These are phyloP conservation scores for Aspergillus bombycis DNA, from an alignment of 2,329 filamentous ascomycete genomes.

Conservation along the genomic window DNA sequence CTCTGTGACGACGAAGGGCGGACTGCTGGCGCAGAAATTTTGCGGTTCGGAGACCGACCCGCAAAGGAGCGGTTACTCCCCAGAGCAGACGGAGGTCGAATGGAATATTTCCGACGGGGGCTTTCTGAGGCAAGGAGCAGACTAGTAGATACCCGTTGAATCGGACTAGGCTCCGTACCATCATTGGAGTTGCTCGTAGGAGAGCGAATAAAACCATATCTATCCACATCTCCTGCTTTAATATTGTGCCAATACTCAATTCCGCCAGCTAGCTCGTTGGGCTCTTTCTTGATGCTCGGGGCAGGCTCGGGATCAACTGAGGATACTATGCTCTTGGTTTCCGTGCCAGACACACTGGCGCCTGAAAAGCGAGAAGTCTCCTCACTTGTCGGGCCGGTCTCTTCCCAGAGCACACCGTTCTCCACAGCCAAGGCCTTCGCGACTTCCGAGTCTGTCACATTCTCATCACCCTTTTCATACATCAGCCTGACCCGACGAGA, in stretches of 20 bases:
- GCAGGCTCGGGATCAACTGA: slow-evolving; percentile 34
- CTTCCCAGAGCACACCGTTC: slow-evolving; percentile 46
- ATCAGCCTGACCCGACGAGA: slow-evolving; percentile 66
- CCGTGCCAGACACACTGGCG: slow-evolving; percentile 30
- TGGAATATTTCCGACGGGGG: slow-evolving; percentile 56
- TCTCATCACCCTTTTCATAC: slow-evolving; percentile 65
- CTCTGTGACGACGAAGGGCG: slow-evolving; percentile 53
- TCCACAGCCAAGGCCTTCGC: slow-evolving; percentile 41
- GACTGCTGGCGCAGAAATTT: slow-evolving; percentile 47
- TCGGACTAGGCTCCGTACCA: slow-evolving; percentile 40
- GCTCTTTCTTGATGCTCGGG: slow-evolving; percentile 51
- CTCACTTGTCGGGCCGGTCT: slow-evolving; percentile 32
- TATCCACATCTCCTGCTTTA: slow-evolving; percentile 61
- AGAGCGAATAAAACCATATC: slow-evolving; percentile 65
- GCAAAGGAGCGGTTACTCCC: slow-evolving; percentile 49
- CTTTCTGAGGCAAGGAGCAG: slow-evolving; percentile 60
- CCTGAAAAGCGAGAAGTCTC: slow-evolving; percentile 32
- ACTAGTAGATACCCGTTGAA: slow-evolving; percentile 64
- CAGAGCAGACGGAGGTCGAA: slow-evolving; percentile 54
- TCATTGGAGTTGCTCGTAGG: slow-evolving; percentile 31
- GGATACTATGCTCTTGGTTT: slow-evolving; percentile 29
- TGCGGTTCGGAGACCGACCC: slow-evolving; percentile 43
- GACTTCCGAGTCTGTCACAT: slow-evolving; percentile 48
- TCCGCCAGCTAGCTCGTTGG: slow-evolving; percentile 62
- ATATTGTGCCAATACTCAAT: slow-evolving; percentile 68